Base-by-base conservation (phyloP, 2,329 filamentous ascomycete genomes). In the Dryadomyces quercivorus region DNA sequence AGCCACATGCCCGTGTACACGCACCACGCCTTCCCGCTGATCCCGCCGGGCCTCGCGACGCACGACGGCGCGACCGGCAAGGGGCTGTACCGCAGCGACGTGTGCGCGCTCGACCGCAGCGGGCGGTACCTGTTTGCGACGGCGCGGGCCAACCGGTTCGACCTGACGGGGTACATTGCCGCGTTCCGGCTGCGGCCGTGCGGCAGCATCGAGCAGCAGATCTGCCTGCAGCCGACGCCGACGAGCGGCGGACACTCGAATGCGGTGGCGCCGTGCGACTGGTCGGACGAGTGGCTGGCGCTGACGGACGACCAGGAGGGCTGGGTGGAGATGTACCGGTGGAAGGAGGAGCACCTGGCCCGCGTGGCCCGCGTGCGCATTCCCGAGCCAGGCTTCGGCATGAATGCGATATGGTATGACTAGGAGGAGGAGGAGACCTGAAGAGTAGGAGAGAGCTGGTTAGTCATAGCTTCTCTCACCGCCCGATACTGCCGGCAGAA, bases 361-460 rank as follows among this genome's bases (percentile, higher is more conserved):
- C 74, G 88, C 3, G 88, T 94, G 8, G 88, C 88, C 16, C 76
- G 86, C 58, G 74, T 87, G 59, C 82, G 88, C 61, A 83, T 94
- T 42, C 82, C 83, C 6, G 89, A 94, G 72, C 87, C 86, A n/a
- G 89, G 89, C 1, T 95, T 95, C 66, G 88, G 88, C 1, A 95
- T 95, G 89, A 95, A 95, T 70, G 88, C 88, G n/a, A 90, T 94
- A 59, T 95, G 89, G 89, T 93, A 93, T 67, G 86, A 94, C 69
- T 88, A 20, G 36, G 26, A n/a, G n/a, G n/a, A n/a, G n/a, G n/a
- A n/a, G n/a, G n/a, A n/a, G n/a, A n/a, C n/a, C n/a, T n/a, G n/a
- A n/a, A n/a, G n/a, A n/a, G n/a, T n/a, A n/a, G n/a, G n/a, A n/a
- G n/a, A n/a, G n/a, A n/a, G n/a, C n/a, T n/a, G n/a, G n/a, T n/a